Evolutionary conservation across 306 rosid genomes (phyloP).

Genomic region (Mimosa pudica): DNA sequence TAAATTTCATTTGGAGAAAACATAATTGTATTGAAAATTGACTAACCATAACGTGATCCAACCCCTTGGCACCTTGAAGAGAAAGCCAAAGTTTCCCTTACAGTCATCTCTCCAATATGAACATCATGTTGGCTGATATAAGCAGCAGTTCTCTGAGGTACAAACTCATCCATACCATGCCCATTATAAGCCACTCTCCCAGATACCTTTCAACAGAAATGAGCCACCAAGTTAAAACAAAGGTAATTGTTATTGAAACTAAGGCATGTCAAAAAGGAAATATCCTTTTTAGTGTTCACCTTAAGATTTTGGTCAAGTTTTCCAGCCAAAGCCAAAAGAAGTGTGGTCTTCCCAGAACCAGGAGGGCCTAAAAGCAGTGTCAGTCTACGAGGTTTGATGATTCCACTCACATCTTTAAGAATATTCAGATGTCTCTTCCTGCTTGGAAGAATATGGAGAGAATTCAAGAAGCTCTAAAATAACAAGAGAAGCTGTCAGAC

Average conservation of each 20-base stretch:
- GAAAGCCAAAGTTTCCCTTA: conserved; percentile 83
- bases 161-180: conserved; percentile 48
- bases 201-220: conserved; percentile 32
- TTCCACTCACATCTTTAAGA: conserved; percentile 73
- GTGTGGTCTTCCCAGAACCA: conserved; percentile 80
- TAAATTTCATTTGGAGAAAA: conserved; percentile 9
- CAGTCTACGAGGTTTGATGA: conserved; percentile 77
- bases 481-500: background rate
- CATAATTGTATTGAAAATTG: background rate
- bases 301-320: conserved; percentile 61
- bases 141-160: conserved; percentile 82
- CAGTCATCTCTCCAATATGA: conserved; percentile 90
- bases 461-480: conserved; percentile 41
- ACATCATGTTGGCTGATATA: conserved; percentile 82
- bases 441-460: conserved; percentile 40
- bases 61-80: conserved; percentile 88
- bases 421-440: conserved; percentile 51
- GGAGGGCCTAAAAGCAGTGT: conserved; percentile 89
- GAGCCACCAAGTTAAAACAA: background rate
- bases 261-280: background rate
- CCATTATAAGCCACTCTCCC: conserved; percentile 61
- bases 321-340: conserved; percentile 76
- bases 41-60: conserved; percentile 70
- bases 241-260: background rate
- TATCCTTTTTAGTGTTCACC: conserved; percentile 38